Evolutionary conservation across 148 eudicot genomes (phyloP).

Genomic region (Rhododendron ferrugineum): DNA sequence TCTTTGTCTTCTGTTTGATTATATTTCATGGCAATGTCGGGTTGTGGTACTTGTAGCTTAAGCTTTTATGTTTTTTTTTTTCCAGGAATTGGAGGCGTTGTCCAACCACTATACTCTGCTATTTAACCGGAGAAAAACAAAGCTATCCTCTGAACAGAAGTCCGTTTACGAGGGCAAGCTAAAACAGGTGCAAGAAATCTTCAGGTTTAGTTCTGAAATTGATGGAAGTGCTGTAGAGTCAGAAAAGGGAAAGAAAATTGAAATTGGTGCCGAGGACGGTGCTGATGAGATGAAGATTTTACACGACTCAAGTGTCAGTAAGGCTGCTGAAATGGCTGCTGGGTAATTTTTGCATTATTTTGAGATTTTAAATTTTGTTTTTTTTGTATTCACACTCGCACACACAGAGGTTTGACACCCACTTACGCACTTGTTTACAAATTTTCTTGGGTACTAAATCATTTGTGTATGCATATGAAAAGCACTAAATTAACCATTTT

Average conservation of each 20-base stretch:
- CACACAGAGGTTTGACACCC: not conserved
- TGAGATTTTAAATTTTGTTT: not conserved
- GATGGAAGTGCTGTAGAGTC: slow-evolving; percentile 41
- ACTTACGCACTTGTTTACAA: not conserved
- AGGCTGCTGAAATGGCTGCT: slow-evolving; percentile 98
- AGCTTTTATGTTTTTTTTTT: not conserved
- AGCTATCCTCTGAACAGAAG: slow-evolving; percentile 70
- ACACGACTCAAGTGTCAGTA: slow-evolving; percentile 72
- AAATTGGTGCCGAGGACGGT: slow-evolving; percentile 47
- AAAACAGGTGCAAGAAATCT: slow-evolving; percentile 82
- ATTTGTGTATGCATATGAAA: not conserved
- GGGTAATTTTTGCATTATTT: slow-evolving; percentile 44
- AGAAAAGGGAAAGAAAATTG: slow-evolving; percentile 79
- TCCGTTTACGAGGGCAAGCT: slow-evolving; percentile 70
- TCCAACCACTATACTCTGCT: slow-evolving; percentile 79
- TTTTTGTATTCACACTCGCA: not conserved
- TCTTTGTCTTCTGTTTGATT: slow-evolving; percentile 1
- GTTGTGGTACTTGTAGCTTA: not conserved
- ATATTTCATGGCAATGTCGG: not conserved
- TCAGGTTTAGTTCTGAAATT: slow-evolving; percentile 55
- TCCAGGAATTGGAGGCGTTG: slow-evolving; percentile 89
- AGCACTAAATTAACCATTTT: not conserved
- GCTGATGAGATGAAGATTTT: slow-evolving; percentile 66
- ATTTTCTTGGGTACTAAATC: not conserved
- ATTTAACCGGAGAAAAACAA: slow-evolving; percentile 79